Percentiles rank a stretch among this genome's conserved stretches.
Conservation (phyloP, 2,329 filamentous ascomycete species). For the Alternaria sp. region DNA sequence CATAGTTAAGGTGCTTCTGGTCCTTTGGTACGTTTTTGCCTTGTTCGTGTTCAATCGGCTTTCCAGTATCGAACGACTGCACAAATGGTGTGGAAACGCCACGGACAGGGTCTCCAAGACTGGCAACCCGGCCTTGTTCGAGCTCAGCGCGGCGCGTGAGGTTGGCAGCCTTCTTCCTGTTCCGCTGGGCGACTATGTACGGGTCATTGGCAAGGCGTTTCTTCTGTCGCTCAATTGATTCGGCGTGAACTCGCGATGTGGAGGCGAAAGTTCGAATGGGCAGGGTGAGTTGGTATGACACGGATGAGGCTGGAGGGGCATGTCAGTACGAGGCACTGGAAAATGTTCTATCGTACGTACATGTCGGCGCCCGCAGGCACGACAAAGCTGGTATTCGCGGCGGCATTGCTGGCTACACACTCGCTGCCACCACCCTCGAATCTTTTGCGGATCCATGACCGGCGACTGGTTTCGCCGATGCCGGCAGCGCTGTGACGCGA, state of each 20-base stretch:
- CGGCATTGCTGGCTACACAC: conserved; percentile 51
- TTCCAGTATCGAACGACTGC: conserved; percentile 76
- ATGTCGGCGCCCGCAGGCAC: conserved; percentile 53
- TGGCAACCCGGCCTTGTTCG: conserved; percentile 67
- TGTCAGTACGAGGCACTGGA: not conserved
- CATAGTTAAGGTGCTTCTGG: conserved; percentile 73
- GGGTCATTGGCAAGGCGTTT: conserved; percentile 77
- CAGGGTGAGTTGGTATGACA: conserved; percentile 56
- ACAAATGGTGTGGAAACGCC: conserved; percentile 84
- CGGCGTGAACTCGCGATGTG: conserved; percentile 69
- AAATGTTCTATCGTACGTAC: conserved; percentile 30
- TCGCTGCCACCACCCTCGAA: conserved; percentile 20
- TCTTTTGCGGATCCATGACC: conserved; percentile 23
- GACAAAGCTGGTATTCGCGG: conserved; percentile 56
- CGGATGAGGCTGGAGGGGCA: conserved; percentile 20
- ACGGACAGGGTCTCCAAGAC: conserved; percentile 78
- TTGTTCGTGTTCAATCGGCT: conserved; percentile 39
- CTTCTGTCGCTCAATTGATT: conserved; percentile 56
- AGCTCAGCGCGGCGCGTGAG: conserved; percentile 77
- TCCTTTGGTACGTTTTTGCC: conserved; percentile 36
- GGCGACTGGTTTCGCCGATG: conserved; percentile 18
- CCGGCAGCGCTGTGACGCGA: conserved; percentile 12
- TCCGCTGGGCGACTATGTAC: conserved; percentile 80
- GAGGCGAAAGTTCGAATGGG: conserved; percentile 67
- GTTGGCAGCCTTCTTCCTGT: conserved; percentile 85